These are phyloP conservation scores for Eucalyptus erythrocorys DNA, from an alignment of 345 rosid genomes.

Conservation along the genomic window DNA sequence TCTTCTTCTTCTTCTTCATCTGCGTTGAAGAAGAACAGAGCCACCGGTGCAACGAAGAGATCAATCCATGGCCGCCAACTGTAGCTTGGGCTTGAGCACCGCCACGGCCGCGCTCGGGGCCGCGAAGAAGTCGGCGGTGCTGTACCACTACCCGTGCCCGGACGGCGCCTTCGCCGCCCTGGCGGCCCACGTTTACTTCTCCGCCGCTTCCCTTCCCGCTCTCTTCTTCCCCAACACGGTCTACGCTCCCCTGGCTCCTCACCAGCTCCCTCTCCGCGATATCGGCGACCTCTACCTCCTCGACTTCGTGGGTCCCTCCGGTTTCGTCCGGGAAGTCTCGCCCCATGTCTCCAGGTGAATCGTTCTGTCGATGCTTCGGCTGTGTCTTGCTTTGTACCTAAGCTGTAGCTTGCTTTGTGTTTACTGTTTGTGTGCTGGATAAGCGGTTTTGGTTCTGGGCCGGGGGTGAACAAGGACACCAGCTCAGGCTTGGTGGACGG, in stretches of 20 bases:
- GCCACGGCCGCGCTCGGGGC: neutral
- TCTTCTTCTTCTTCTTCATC: neutral
- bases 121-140: conserved; percentile 37
- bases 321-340: conserved; percentile 40
- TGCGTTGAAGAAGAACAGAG: neutral
- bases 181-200: conserved; percentile 66
- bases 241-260: conserved; percentile 37
- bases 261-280: conserved; percentile 46
- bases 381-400: neutral
- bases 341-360: conserved; percentile 29
- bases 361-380: neutral
- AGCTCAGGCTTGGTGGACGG: neutral
- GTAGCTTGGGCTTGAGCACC: neutral
- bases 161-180: conserved; percentile 74
- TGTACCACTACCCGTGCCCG: conserved; percentile 75
- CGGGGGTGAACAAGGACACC: neutral
- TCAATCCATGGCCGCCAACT: neutral
- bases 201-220: conserved; percentile 28
- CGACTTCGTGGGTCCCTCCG: conserved; percentile 60
- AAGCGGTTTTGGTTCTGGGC: neutral
- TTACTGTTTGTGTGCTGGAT: neutral
- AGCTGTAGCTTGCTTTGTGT: neutral
- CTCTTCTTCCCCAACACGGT: conserved; percentile 68
- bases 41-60: too few species aligned
- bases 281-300: conserved; percentile 55